phyloP scores from a whole-genome alignment of 768 basidiomycete genomes.

The Grammothele lineata region DNA sequence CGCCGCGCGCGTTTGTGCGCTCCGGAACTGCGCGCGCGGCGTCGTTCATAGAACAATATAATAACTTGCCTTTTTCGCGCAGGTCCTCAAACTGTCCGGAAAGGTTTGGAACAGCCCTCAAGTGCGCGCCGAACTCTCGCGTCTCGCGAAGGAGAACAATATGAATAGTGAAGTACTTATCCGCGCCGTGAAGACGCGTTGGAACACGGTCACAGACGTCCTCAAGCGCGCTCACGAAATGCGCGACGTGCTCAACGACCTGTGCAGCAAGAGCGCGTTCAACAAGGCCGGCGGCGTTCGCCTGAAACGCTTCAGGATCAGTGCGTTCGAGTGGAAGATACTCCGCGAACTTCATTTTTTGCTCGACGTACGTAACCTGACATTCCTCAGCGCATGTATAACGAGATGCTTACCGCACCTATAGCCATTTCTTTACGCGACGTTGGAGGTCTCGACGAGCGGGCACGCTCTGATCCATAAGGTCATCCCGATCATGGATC shows the following conservation, averaged over 20 bases:
- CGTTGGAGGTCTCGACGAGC: background rate
- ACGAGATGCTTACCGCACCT: background rate
- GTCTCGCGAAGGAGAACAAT: background rate
- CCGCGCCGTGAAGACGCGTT: constrained; percentile 19
- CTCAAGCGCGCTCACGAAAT: constrained; percentile 16
- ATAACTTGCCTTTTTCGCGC: no score
- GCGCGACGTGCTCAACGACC: constrained; percentile 7
- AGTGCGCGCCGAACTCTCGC: constrained; percentile 7
- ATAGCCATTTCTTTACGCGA: background rate
- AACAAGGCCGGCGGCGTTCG: constrained; percentile 7
- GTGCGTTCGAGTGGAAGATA: constrained; percentile 20
- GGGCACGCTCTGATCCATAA: constrained; percentile 18
- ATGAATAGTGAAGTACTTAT: constrained; percentile 8
- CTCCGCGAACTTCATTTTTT: constrained; percentile 15
- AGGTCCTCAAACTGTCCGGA: constrained; percentile 13
- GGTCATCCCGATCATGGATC: constrained; percentile 22
- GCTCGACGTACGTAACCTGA: constrained; percentile 12
- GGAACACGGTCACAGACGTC: constrained; percentile 22
- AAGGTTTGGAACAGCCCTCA: constrained; percentile 10
- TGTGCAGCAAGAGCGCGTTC: constrained; percentile 17
- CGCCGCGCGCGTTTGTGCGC: background rate
- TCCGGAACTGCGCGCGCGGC: no score
- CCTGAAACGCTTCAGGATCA: constrained; percentile 12
- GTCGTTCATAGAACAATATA: no score
- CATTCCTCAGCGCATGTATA: no score